These are phyloP conservation scores for Dryas drummondii DNA, from an alignment of 306 rosid species.

Conservation along the genomic window DNA sequence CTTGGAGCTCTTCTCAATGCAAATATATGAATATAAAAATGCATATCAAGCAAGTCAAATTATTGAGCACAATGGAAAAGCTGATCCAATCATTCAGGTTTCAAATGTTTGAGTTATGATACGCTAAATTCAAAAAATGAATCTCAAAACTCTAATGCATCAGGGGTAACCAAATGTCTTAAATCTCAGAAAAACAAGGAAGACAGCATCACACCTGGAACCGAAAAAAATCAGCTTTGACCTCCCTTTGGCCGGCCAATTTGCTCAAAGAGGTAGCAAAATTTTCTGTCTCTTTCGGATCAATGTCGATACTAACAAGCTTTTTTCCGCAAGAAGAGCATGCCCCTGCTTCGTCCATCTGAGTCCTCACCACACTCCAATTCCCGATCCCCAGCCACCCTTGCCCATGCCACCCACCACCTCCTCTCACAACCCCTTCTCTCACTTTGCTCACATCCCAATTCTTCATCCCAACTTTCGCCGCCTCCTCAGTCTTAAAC, in stretches of 20 bases:
- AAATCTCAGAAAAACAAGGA: slow-evolving; percentile 24
- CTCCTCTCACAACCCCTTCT: slow-evolving; percentile 59
- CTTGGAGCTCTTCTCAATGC: background rate
- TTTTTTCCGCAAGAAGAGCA: slow-evolving; percentile 62
- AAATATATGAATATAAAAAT: background rate
- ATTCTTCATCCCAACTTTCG: slow-evolving; percentile 42
- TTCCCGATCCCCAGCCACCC: slow-evolving; percentile 93
- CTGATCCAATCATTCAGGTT: background rate
- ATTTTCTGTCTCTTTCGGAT: slow-evolving; percentile 68
- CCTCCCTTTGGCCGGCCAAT: slow-evolving; percentile 68
- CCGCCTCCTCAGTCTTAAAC: slow-evolving; percentile 62
- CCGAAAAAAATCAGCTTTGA: slow-evolving; percentile 44
- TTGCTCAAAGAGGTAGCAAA: slow-evolving; percentile 67
- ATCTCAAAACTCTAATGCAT: background rate
- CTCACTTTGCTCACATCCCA: slow-evolving; percentile 61
- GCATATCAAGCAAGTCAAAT: slow-evolving; percentile 17
- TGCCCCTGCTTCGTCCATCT: slow-evolving; percentile 50
- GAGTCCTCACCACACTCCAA: slow-evolving; percentile 73
- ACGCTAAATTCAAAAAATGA: background rate
- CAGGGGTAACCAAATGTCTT: background rate
- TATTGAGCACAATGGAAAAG: background rate
- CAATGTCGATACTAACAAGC: slow-evolving; percentile 89
- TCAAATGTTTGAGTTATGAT: background rate
- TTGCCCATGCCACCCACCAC: slow-evolving; percentile 99
- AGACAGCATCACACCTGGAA: slow-evolving; percentile 56